A percentile compares a stretch with the other conserved stretches of the same genome.
phyloP scores from a whole-genome alignment of 2,329 filamentous ascomycete species.

The Lecanicillium sp. region DNA sequence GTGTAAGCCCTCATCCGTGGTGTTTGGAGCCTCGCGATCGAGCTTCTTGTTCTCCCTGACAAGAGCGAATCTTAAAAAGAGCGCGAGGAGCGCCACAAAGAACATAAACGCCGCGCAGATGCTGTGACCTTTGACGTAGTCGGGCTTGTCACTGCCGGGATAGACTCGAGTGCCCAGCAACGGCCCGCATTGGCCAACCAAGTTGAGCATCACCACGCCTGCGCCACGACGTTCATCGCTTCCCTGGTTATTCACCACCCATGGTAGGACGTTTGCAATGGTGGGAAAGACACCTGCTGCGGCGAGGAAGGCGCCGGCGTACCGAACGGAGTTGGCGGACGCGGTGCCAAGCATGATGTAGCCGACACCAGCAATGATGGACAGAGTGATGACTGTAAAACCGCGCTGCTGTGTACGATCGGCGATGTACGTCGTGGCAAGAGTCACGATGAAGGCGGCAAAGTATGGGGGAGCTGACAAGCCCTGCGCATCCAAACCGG shows the following conservation, averaged over 20 bases:
- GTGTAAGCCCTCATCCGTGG: neutral
- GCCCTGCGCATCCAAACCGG: constrained; percentile 29
- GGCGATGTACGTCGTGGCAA: constrained; percentile 22
- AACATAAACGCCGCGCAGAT: constrained; percentile 16
- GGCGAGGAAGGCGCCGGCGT: constrained; percentile 29
- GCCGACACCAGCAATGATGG: constrained; percentile 17
- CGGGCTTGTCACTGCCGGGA: constrained; percentile 44
- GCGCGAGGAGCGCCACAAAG: constrained; percentile 12
- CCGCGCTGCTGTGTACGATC: constrained; percentile 28
- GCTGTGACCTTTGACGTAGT: constrained; percentile 30
- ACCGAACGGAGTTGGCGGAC: constrained; percentile 20
- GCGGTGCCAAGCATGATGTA: constrained; percentile 15
- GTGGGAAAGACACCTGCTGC: constrained; percentile 22
- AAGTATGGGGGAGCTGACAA: constrained; percentile 33
- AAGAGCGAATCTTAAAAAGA: constrained; percentile 8
- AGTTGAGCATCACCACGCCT: constrained; percentile 67
- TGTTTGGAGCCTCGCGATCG: constrained; percentile 6
- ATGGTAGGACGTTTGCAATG: constrained; percentile 14
- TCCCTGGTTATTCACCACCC: constrained; percentile 53
- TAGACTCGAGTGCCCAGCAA: constrained; percentile 54
- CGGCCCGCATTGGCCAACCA: constrained; percentile 69
- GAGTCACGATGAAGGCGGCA: constrained; percentile 25
- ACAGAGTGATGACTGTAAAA: constrained; percentile 18
- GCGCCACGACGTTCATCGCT: constrained; percentile 58
- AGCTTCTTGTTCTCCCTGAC: constrained; percentile 14